phyloP scores from a whole-genome alignment of 108 stramenopile species.

The Seminavis robusta region DNA sequence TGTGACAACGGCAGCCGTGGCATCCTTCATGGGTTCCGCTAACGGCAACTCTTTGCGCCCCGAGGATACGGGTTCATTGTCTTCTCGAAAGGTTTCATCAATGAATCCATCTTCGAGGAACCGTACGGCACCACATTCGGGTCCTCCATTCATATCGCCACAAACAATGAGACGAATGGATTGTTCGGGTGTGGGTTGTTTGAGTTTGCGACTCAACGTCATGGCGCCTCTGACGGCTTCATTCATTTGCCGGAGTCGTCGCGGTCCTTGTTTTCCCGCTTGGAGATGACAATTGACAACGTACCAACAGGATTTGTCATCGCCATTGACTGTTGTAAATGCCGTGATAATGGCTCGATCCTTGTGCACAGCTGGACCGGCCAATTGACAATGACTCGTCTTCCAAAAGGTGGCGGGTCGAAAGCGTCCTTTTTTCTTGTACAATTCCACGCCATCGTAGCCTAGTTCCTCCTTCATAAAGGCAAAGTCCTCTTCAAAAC shows the following conservation, averaged over 20 bases:
- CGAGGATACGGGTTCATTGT: constrained; percentile 65
- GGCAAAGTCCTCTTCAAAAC: constrained; percentile 86
- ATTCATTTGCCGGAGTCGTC: constrained; percentile 81
- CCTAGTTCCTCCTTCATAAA: constrained; percentile 75
- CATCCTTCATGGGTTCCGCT: constrained; percentile 49
- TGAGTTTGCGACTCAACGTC: constrained; percentile 66
- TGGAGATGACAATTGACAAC: constrained; percentile 90
- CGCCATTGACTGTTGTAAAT: constrained; percentile 25
- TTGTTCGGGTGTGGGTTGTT: constrained; percentile 37
- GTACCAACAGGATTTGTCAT: constrained; percentile 37
- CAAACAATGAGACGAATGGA: constrained; percentile 66
- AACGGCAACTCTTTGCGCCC: constrained; percentile 62
- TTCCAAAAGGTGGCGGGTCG: constrained; percentile 93
- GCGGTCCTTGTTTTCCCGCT: constrained; percentile 77
- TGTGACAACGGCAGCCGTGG: constrained; percentile 7
- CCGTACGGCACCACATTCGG: constrained; percentile 75
- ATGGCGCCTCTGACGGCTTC: constrained; percentile 73
- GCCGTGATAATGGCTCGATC: constrained; percentile 84
- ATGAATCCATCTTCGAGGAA: constrained; percentile 68
- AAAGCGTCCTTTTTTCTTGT: constrained; percentile 78
- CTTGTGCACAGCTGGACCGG: constrained; percentile 74
- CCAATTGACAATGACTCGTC: constrained; percentile 58
- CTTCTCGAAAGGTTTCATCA: constrained; percentile 70
- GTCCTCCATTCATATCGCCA: constrained; percentile 88
- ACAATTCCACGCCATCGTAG: constrained; percentile 67